A percentile compares a stretch with the other conserved stretches of the same genome.
Evolutionary conservation across 2,329 filamentous ascomycete genomes (phyloP).

Genomic region (Lasiodiplodia hormozganensis): DNA sequence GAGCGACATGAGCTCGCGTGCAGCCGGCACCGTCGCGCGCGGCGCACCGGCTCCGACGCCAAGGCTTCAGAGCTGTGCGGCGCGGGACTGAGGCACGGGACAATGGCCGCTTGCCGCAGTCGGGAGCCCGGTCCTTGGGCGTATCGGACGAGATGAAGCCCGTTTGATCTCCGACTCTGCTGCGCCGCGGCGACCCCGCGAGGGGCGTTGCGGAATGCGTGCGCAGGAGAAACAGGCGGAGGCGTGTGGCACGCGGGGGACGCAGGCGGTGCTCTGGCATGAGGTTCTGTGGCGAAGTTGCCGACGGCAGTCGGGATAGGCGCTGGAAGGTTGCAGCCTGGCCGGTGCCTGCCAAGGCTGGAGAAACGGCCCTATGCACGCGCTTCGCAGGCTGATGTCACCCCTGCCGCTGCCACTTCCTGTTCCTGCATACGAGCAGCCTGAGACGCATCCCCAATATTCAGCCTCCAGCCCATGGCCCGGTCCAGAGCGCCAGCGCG

Average conservation of each 20-base stretch:
- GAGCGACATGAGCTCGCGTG: constrained; percentile 12
- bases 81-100: neutral
- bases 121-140: neutral
- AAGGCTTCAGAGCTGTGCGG: neutral
- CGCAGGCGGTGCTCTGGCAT: neutral
- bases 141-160: constrained; percentile 13
- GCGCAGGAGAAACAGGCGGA: neutral
- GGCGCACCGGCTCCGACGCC: constrained; percentile 7
- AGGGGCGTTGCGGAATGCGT: neutral
- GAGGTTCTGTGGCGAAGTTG: constrained; percentile 3
- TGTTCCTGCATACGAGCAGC: constrained; percentile 22
- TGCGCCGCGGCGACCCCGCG: neutral
- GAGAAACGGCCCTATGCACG: constrained; percentile 11
- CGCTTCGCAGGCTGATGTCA: constrained; percentile 21
- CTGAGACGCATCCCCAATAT: constrained; percentile 4
- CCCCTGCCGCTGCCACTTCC: neutral
- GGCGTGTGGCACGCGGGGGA: neutral
- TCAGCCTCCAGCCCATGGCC: constrained; percentile 1
- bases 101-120: neutral
- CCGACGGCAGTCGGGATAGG: neutral
- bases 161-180: constrained; percentile 14
- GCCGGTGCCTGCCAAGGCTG: constrained; percentile 14
- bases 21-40: neutral
- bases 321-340: neutral
- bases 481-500: neutral